Conservation (phyloP, 2,329 filamentous ascomycete species). For the Colletotrichum limetticola region DNA sequence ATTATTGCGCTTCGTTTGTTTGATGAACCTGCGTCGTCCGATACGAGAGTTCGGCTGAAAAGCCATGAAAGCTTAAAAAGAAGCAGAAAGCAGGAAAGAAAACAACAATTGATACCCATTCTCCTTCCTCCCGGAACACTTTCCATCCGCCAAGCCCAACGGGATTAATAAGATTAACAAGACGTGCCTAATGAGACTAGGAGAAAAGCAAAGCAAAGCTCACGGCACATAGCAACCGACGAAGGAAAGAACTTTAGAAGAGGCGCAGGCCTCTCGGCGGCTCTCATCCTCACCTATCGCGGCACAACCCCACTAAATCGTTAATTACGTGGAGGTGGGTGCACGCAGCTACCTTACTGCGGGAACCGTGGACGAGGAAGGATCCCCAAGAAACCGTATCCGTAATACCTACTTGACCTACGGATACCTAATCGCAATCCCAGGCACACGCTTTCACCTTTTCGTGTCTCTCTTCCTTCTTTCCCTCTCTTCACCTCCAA, state of each 20-base stretch:
- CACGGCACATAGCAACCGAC: not conserved
- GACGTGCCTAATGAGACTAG: not conserved
- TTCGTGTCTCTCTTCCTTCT: slow-evolving; percentile 1
- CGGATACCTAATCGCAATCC: slow-evolving; percentile 8
- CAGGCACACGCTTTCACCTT: slow-evolving; percentile 15
- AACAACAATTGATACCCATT: not conserved
- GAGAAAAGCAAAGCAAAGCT: not conserved
- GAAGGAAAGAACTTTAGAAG: not conserved
- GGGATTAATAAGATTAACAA: not conserved
- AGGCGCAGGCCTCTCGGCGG: slow-evolving; percentile 30
- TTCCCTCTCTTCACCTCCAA: not conserved
- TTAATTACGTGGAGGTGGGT: slow-evolving; percentile 28
- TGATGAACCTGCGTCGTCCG: not conserved
- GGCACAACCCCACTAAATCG: slow-evolving; percentile 23
- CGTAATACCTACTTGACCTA: slow-evolving; percentile 7
- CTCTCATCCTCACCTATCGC: slow-evolving; percentile 16
- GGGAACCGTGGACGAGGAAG: slow-evolving; percentile 8
- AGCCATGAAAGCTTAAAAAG: not conserved
- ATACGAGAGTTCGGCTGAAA: slow-evolving; percentile 3
- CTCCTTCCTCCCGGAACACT: not conserved
- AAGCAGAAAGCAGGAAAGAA: not conserved
- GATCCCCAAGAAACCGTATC: slow-evolving; percentile 8
- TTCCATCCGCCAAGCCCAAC: not conserved
- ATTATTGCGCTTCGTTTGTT: not conserved
- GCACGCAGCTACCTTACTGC: slow-evolving; percentile 2